phyloP scores from a whole-genome alignment of 106 monocot species.

The Acorus calamus region DNA sequence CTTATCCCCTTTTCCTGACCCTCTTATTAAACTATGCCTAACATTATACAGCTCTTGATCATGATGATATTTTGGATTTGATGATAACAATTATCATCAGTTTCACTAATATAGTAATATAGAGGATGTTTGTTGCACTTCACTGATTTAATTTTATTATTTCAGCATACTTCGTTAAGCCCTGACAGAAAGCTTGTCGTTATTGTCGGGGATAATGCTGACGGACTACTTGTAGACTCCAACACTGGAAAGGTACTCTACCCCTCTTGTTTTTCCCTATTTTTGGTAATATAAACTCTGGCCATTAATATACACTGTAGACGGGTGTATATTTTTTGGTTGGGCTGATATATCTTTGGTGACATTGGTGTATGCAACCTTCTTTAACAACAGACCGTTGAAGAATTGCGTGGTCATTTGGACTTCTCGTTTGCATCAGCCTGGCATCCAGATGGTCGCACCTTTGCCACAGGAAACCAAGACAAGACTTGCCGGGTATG shows the following conservation, averaged over 20 bases:
- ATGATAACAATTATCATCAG: no score
- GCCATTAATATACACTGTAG: no score
- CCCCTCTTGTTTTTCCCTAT: not conserved
- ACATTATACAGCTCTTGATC: no score
- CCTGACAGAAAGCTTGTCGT: slow-evolving; percentile 24
- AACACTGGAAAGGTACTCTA: slow-evolving; percentile 19
- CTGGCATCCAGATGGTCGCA: slow-evolving; percentile 35
- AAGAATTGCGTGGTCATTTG: slow-evolving; percentile 28
- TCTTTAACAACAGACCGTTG: slow-evolving; percentile 17
- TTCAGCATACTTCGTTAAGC: slow-evolving; percentile 31
- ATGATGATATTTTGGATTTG: no score
- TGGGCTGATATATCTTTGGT: no score
- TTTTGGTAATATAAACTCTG: not conserved
- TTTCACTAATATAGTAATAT: no score
- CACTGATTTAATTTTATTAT: not conserved
- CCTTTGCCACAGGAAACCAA: slow-evolving; percentile 45
- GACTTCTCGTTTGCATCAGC: slow-evolving; percentile 48
- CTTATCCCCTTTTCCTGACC: no score
- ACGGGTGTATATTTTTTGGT: no score
- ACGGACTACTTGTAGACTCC: slow-evolving; percentile 16
- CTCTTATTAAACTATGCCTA: no score
- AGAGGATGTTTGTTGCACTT: no score
- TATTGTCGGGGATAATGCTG: slow-evolving; percentile 21
- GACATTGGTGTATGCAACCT: no score
- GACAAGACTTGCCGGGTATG: slow-evolving; percentile 43